Evolutionary conservation across 164 flowering plant genomes (phyloP).

Genomic region (Dillenia suffruticosa): DNA sequence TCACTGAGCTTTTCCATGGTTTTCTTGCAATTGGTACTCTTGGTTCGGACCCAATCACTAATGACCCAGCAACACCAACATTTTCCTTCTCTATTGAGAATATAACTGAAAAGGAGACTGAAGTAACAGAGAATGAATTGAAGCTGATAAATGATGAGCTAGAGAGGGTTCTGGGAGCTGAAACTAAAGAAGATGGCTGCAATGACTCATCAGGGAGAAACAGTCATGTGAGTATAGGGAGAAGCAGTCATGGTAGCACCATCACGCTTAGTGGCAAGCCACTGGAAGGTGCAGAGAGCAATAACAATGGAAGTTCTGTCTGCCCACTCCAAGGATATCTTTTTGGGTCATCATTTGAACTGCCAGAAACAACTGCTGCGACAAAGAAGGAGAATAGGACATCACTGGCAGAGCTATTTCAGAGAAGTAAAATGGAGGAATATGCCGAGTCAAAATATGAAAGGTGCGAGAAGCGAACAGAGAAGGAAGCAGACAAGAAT

Average conservation of each 20-base stretch:
- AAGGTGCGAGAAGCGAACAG: conserved; percentile 35
- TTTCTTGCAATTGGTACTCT: conserved; percentile 85
- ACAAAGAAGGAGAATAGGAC: conserved; percentile 69
- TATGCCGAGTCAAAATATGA: conserved; percentile 22
- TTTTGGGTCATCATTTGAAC: conserved; percentile 65
- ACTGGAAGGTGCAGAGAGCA: conserved; percentile 29
- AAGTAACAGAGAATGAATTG: conserved; percentile 66
- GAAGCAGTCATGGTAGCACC: conserved; percentile 60
- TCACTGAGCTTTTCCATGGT: conserved; percentile 53
- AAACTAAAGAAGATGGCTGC: conserved; percentile 46
- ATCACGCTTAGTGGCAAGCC: conserved; percentile 61
- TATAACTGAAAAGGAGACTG: conserved; percentile 59
- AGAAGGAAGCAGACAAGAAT: conserved; percentile 56
- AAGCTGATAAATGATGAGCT: conserved; percentile 76
- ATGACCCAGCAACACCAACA: conserved; percentile 62
- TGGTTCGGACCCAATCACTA: conserved; percentile 39
- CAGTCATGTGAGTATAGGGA: conserved; percentile 60
- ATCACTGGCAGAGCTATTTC: conserved; percentile 85
- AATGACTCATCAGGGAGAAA: conserved; percentile 61
- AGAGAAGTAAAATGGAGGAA: conserved; percentile 60
- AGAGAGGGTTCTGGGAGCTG: conserved; percentile 70
- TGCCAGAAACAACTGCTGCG: conserved; percentile 40
- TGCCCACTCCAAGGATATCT: conserved; percentile 86
- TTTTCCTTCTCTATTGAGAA: conserved; percentile 55
- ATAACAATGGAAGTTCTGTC: conserved; percentile 28